Evolutionary conservation across 257 asterid species (phyloP).

Genomic region (Oldenlandia corymbosa): DNA sequence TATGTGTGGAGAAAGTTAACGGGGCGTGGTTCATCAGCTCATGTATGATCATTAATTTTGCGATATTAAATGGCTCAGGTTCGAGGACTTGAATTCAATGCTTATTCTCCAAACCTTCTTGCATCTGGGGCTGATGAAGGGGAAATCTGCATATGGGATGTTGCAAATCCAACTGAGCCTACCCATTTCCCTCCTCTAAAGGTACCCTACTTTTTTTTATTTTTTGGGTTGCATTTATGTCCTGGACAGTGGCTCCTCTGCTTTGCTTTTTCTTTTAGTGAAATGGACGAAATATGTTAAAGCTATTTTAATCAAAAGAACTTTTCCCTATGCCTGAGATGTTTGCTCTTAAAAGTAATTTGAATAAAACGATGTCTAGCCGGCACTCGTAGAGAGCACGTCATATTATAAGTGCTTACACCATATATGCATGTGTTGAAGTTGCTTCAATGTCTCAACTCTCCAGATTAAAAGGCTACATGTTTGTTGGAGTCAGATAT

Average conservation of each 20-base stretch:
- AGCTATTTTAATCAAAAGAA: neutral
- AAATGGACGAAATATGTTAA: neutral
- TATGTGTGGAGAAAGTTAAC: neutral
- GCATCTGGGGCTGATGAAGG: constrained; percentile 99
- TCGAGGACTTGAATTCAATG: constrained; percentile 84
- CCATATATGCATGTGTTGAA: neutral
- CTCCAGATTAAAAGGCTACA: neutral
- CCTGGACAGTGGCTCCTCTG: no score
- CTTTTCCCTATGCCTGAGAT: neutral
- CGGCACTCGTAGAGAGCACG: no score
- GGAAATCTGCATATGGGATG: constrained; percentile 91
- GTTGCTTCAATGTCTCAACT: neutral
- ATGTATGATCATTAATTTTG: constrained; percentile 13
- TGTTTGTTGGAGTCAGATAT: neutral
- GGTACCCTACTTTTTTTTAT: constrained; percentile 30
- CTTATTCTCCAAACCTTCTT: constrained; percentile 63
- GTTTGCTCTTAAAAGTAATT: neutral
- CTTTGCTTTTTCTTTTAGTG: neutral
- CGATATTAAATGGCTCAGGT: constrained; percentile 42
- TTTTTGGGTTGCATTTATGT: neutral
- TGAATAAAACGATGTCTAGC: no score
- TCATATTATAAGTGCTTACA: no score
- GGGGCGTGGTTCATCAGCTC: neutral
- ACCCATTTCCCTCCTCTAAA: constrained; percentile 78
- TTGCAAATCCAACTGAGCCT: constrained; percentile 69